Percentiles rank a stretch among this genome's conserved stretches.
phyloP scores from a whole-genome alignment of 1,139 yeast genomes.

The Lodderomyces oxycetoniae region DNA sequence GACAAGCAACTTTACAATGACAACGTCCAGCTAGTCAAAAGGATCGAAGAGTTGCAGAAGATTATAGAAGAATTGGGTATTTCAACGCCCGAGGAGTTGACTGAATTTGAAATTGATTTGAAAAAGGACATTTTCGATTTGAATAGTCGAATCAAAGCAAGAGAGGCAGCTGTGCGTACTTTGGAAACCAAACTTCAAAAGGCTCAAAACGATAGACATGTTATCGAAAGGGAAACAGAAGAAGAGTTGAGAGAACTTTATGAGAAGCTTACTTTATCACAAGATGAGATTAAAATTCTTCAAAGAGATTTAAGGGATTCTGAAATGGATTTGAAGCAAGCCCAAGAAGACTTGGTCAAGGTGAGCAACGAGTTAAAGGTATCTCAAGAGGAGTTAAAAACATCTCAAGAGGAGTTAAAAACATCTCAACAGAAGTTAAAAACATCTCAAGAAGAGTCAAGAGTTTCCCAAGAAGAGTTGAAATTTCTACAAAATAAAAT shows the following conservation, averaged over 20 bases:
- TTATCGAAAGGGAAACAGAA: background rate
- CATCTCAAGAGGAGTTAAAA: background rate
- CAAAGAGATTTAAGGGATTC: slow-evolving; percentile 1
- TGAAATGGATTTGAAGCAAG: background rate
- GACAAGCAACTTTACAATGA: slow-evolving; percentile 3
- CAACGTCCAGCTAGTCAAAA: slow-evolving; percentile 4
- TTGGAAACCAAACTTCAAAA: background rate
- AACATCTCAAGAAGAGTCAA: background rate
- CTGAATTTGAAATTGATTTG: slow-evolving; percentile 1
- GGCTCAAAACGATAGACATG: background rate
- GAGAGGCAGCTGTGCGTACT: background rate
- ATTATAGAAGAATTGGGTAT: slow-evolving; percentile 3
- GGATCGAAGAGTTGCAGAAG: slow-evolving; percentile 3
- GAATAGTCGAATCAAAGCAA: background rate
- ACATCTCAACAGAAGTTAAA: background rate
- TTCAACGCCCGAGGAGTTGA: slow-evolving; percentile 2
- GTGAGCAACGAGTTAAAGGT: background rate
- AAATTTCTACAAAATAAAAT: background rate
- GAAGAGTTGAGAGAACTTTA: background rate
- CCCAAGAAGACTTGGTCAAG: background rate
- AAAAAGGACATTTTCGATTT: background rate
- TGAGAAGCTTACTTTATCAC: too few relatives aligned
- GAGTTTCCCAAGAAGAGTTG: background rate
- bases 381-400: background rate
- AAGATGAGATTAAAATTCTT: slow-evolving; percentile 1